These are phyloP conservation scores for Penicillium ochrochloron DNA, from an alignment of 495 filamentous ascomycete species.

Conservation along the genomic window DNA sequence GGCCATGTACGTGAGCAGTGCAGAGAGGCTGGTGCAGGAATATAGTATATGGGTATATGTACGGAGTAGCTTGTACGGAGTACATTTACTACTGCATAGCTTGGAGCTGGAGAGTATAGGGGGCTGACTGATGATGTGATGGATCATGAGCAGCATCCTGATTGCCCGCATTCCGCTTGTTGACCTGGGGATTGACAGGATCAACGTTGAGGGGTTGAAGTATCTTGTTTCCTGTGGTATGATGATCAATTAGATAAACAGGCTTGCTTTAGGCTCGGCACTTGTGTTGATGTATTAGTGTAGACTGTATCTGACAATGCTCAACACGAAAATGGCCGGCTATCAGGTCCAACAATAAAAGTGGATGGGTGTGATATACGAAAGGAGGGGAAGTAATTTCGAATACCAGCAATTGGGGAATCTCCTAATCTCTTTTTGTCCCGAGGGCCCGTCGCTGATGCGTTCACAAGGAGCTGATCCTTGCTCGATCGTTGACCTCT, in stretches of 20 bases:
- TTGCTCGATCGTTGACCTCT: slow-evolving; percentile 30
- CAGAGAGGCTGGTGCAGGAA: slow-evolving; percentile 1
- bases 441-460: slow-evolving; percentile 14
- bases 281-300: background rate
- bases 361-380: background rate
- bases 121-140: slow-evolving; percentile 19
- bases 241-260: slow-evolving; percentile 12
- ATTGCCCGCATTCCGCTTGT: slow-evolving; percentile 22
- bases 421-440: slow-evolving; percentile 19
- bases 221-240: slow-evolving; percentile 10
- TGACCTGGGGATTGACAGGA: slow-evolving; percentile 14
- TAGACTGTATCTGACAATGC: background rate
- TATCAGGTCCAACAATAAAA: slow-evolving; percentile 7
- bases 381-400: background rate
- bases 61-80: background rate
- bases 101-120: background rate
- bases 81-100: background rate
- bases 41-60: background rate
- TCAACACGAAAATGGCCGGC: slow-evolving; percentile 6
- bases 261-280: background rate
- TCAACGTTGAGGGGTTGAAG: slow-evolving; percentile 6
- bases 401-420: slow-evolving; percentile 15
- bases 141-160: slow-evolving; percentile 17
- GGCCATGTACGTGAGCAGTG: background rate
- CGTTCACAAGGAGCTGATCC: slow-evolving; percentile 23